phyloP scores from a whole-genome alignment of 192 early-diverging fungal species.

The Haplosporangium gracile region DNA sequence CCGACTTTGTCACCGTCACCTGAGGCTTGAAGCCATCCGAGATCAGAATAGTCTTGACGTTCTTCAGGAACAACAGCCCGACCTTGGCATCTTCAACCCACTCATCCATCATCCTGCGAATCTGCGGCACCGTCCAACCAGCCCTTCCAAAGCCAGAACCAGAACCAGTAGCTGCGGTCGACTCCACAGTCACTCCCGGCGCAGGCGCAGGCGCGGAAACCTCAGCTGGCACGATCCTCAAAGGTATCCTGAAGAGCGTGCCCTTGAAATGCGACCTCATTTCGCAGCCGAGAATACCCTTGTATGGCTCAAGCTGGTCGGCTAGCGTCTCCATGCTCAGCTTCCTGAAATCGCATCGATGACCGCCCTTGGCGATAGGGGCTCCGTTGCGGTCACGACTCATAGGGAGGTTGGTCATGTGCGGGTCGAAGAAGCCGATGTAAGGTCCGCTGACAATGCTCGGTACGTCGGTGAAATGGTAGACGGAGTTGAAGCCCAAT shows the following conservation, averaged over 20 bases:
- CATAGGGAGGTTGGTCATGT: constrained; percentile 14
- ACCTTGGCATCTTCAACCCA: constrained; percentile 22
- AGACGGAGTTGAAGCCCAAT: constrained; percentile 43
- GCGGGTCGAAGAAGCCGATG: constrained; percentile 51
- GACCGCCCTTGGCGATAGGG: constrained; percentile 13
- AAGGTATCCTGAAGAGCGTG: constrained; percentile 45
- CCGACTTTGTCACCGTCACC: neutral
- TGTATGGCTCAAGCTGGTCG: constrained; percentile 32
- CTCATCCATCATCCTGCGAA: neutral
- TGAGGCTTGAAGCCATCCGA: neutral
- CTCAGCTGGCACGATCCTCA: neutral
- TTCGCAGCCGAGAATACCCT: constrained; percentile 25
- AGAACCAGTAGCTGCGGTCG: no score
- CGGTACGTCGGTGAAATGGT: constrained; percentile 54
- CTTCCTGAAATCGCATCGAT: constrained; percentile 18
- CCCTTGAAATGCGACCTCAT: constrained; percentile 38
- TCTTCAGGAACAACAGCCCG: constrained; percentile 28
- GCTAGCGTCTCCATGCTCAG: neutral
- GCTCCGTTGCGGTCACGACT: neutral
- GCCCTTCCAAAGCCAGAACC: neutral
- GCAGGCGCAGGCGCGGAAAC: no score
- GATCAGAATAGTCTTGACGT: constrained; percentile 4
- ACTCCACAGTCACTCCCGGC: no score
- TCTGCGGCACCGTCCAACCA: neutral
- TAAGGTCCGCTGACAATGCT: constrained; percentile 41